Evolutionary conservation across 495 filamentous ascomycete species (phyloP), one percentile per base, ranked within the genome.

Genomic region (Cercophora scortea): DNA sequence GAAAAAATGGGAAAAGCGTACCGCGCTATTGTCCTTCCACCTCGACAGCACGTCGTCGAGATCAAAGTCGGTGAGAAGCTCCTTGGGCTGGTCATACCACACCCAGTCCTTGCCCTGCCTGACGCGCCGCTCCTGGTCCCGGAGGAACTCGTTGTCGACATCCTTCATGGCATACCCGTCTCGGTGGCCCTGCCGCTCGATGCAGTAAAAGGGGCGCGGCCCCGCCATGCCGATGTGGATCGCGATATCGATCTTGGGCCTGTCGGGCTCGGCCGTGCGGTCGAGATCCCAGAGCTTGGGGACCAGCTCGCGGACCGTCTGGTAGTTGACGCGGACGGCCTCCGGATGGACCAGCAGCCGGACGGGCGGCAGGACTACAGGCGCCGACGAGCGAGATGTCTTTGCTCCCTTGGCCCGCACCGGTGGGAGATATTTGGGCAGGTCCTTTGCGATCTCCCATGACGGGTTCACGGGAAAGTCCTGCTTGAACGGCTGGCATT

Each of bases 171-270:
- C 61, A 61, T 94, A 95, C n/a, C 83, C 83, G 54, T 87, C 82
- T n/a, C 86, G 75, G 45, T 90, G 86, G 2, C 80, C 89, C 8
- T 77, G 70, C 8, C 77, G 71, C 62, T 95, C 90, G 5, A 92
- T 68, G 1, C 79, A 79, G 64, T 88, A 94, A 50, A 79, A 82
- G 0, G 65, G 68, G 17, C 85, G 71, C 32, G 84, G 83, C 0
- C 86, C 79, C 0, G 89, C 88, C 73, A 94, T 88, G 38, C 90
- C 90, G 52, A 95, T 85, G 62, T 92, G 88, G 6, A 95, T 66
- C 11, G 84, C 74, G 17, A 85, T 65, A 65, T 90, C 86, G 17
- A 85, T 78, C 41, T 71, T 74, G 49, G 49, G 60, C 17, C 17
- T 45, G 25, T 35, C 56, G 25, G 48, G 62, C 12, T 39, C 32